These are phyloP conservation scores for Chamaecrista fasciculata DNA, from an alignment of 306 rosid species.

Conservation along the genomic window DNA sequence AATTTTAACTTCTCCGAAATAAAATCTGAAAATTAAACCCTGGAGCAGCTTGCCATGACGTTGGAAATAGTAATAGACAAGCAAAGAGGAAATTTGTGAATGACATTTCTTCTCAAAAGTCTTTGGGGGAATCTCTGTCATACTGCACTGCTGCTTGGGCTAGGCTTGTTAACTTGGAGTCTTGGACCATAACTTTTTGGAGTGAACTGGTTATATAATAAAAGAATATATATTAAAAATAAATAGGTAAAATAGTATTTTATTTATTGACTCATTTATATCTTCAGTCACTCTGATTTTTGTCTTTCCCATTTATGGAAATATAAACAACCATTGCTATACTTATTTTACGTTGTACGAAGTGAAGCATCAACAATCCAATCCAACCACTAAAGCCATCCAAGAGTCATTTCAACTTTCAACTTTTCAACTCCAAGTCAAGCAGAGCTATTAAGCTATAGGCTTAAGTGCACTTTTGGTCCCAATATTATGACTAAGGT, in stretches of 20 bases:
- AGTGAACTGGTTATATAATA: too few species aligned
- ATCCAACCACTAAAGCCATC: slow-evolving; percentile 1
- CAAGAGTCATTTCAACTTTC: neutral
- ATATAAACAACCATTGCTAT: neutral
- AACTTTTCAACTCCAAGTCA: neutral
- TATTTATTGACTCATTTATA: too few species aligned
- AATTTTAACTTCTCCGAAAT: too few species aligned
- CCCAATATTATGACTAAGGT: too few species aligned
- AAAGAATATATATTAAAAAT: neutral
- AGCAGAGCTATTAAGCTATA: neutral
- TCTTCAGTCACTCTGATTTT: neutral
- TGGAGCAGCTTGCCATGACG: neutral
- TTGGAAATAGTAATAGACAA: neutral
- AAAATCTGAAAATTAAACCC: neutral
- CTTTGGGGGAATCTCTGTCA: slow-evolving; percentile 15
- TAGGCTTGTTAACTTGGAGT: neutral
- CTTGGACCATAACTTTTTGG: neutral
- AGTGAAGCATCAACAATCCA: neutral
- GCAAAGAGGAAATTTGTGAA: neutral
- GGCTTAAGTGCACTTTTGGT: too few species aligned
- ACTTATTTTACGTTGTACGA: neutral
- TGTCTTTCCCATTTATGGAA: slow-evolving; percentile 32
- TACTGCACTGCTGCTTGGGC: neutral
- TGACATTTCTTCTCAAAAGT: neutral
- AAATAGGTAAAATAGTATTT: too few species aligned